Base-by-base conservation (phyloP, 192 early-diverging fungal genomes). In the Pilaira anomala region DNA sequence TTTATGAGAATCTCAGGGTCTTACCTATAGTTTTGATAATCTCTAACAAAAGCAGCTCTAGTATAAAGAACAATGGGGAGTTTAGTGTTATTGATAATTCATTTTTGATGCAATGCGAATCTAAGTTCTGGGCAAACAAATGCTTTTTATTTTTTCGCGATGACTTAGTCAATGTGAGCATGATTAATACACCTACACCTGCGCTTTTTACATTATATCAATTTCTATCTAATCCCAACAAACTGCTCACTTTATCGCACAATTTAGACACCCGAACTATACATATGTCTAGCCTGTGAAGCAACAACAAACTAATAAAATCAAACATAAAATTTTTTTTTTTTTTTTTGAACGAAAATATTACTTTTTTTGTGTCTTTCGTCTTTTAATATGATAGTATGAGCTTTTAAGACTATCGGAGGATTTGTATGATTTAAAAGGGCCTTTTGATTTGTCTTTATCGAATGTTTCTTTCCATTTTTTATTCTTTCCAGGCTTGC, bases 81-180 rank as follows among this genome's bases (percentile, higher is more conserved):
- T 54, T 54, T 36, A 21, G 29, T 54, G 30, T 54, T 54, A 33
- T 29, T 54, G 52, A 54, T n/a, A n/a, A 33, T 36, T 18, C 52
- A 54, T 58, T 58, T 58, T 58, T 42, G 36, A 58, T 40, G 22
- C 54, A 33, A 56, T 56, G 29, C 12, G 36, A 56, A 56, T 56
- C 54, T 41, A 40, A 33, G 29, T 56, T 56, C 3, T 56, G 54
- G 36, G 54, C 54, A 2, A 33, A 39, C 18, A 56, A 56, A 41
- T 56, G 18, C 36, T 56, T 21, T 56, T 56, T 56, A 4, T 56
- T 56, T 41, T 56, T 41, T 22, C 30, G 0, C 13, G 26, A 16
- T 52, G 25, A 33, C 12, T 56, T 22, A 36, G 52, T 29, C 30
- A 36, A 36, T 19, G 7, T 29, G 26, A 36, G 13, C 13, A 36